Evolutionary conservation across 1,139 yeast species (phyloP).

Genomic region (Zygosaccharomyces sapae): DNA sequence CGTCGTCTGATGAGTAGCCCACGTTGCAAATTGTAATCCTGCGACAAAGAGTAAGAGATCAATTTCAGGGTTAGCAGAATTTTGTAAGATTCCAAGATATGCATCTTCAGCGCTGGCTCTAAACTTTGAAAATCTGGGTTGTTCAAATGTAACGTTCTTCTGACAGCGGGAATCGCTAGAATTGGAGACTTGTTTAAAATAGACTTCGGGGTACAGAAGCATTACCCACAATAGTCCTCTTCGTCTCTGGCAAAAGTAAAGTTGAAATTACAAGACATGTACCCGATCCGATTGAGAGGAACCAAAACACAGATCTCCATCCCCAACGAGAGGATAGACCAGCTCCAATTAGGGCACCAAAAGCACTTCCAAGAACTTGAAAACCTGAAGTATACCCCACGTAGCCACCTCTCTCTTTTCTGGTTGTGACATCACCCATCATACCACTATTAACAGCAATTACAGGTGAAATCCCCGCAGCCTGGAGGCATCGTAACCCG

Average conservation of each 20-base stretch:
- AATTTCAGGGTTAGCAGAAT: slow-evolving; percentile 41
- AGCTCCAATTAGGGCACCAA: slow-evolving; percentile 76
- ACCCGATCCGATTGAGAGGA: slow-evolving; percentile 59
- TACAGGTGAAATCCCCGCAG: slow-evolving; percentile 66
- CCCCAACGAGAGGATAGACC: slow-evolving; percentile 53
- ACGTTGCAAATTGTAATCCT: slow-evolving; percentile 58
- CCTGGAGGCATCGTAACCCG: slow-evolving; percentile 57
- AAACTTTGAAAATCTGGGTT: slow-evolving; percentile 31
- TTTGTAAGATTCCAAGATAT: slow-evolving; percentile 45
- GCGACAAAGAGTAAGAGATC: slow-evolving; percentile 46
- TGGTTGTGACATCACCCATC: slow-evolving; percentile 62
- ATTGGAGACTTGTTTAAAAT: slow-evolving; percentile 40
- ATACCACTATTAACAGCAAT: slow-evolving; percentile 64
- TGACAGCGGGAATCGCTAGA: slow-evolving; percentile 28
- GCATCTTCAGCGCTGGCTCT: slow-evolving; percentile 33
- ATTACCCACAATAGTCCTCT: slow-evolving; percentile 63
- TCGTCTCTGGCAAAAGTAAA: slow-evolving; percentile 65
- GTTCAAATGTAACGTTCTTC: slow-evolving; percentile 31
- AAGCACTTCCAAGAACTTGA: slow-evolving; percentile 66
- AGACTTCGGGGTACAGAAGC: slow-evolving; percentile 47
- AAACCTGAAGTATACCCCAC: slow-evolving; percentile 61
- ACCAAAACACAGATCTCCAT: slow-evolving; percentile 79
- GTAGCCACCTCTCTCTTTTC: slow-evolving; percentile 59
- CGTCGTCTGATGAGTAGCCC: slow-evolving; percentile 68
- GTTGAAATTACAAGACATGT: slow-evolving; percentile 38